Percentiles rank a stretch among this genome's conserved stretches.
Conservation (phyloP, 2,329 filamentous ascomycete genomes). For the Mollisiaceae sp. region DNA sequence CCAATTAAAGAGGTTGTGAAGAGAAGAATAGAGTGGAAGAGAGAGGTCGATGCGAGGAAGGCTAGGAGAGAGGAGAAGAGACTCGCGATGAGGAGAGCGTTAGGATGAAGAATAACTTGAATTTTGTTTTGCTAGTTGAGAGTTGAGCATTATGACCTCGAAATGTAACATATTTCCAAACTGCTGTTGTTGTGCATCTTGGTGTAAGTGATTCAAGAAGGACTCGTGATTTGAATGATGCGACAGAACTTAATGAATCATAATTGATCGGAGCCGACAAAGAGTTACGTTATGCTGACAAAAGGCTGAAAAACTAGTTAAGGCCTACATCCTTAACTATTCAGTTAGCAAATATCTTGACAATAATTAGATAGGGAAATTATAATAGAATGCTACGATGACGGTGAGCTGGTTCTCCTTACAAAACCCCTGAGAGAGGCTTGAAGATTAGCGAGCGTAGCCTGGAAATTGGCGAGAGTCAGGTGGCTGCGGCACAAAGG, state of each 20-base stretch:
- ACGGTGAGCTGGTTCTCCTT: background rate
- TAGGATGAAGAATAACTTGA: background rate
- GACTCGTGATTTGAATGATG: no score
- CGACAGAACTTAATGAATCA: no score
- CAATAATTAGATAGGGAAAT: no score
- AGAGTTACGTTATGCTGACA: no score
- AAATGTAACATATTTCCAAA: no score
- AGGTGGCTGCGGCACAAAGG: background rate
- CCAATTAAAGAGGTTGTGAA: background rate
- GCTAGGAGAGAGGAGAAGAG: background rate
- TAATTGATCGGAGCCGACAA: no score
- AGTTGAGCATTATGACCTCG: background rate
- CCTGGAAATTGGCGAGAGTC: background rate
- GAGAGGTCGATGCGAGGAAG: constrained; percentile 1
- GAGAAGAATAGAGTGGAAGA: constrained; percentile 6
- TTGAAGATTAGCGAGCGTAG: background rate
- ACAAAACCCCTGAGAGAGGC: background rate
- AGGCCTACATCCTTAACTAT: no score
- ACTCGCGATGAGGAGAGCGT: background rate
- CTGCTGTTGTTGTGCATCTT: no score
- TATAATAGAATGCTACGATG: no score
- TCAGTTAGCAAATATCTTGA: no score
- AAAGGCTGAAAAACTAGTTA: no score
- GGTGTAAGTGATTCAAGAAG: no score
- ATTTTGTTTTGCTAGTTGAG: background rate